phyloP scores from a whole-genome alignment of 169 alveolate species.

The Cryptosporidium meleagridis region DNA sequence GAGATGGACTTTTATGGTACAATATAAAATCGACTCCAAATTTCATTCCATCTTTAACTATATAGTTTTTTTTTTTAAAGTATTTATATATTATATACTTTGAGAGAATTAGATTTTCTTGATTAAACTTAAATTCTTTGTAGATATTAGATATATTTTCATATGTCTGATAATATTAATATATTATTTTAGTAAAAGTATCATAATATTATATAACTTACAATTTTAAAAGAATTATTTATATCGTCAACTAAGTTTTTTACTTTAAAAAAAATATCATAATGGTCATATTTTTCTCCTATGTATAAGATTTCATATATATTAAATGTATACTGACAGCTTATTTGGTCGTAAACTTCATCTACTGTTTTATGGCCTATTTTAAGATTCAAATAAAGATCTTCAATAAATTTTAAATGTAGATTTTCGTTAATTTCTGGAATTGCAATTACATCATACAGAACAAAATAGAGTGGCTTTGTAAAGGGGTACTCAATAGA shows the following conservation, averaged over 20 bases:
- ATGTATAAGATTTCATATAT: conserved; percentile 28
- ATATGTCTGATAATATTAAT: not conserved
- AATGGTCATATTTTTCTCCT: conserved; percentile 1
- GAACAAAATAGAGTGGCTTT: not conserved
- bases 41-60: conserved; percentile 46
- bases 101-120: not conserved
- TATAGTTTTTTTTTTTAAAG: conserved; percentile 29
- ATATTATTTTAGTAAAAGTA: not conserved
- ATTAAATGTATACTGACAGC: not conserved
- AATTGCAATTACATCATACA: conserved; percentile 1
- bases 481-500: not conserved
- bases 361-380: not conserved
- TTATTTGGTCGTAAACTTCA: not conserved
- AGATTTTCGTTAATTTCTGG: not conserved
- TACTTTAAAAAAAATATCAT: not conserved
- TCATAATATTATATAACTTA: not conserved
- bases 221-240: not conserved
- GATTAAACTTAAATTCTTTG: not conserved
- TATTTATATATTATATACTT: conserved; percentile 11
- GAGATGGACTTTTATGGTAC: conserved; percentile 2
- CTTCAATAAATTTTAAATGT: conserved; percentile 6
- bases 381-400: not conserved
- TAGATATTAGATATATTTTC: conserved; percentile 1
- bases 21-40: conserved; percentile 49
- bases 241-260: not conserved